Percentiles rank a stretch among this genome's conserved stretches.
Evolutionary conservation across 164 flowering plant genomes (phyloP).

Genomic region (Liriodendron chinense): DNA sequence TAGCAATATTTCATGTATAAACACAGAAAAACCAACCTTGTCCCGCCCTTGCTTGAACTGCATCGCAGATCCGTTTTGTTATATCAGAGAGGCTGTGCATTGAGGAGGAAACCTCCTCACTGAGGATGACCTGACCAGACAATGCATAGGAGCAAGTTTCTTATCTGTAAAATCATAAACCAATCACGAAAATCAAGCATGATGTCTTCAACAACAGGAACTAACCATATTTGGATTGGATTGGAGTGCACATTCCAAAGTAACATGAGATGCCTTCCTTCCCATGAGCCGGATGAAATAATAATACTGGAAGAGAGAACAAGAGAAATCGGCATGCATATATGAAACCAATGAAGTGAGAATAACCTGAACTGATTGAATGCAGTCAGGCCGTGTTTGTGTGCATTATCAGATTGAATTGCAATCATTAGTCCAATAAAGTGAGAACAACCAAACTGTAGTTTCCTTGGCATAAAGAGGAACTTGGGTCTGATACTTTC

Average conservation of each 20-base stretch:
- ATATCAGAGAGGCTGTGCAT: slow-evolving; percentile 24
- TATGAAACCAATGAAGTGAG: no score
- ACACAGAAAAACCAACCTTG: slow-evolving; percentile 12
- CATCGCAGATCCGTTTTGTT: slow-evolving; percentile 25
- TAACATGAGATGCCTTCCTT: slow-evolving; percentile 24
- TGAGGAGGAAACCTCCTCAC: slow-evolving; percentile 25
- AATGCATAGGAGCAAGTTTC: not conserved
- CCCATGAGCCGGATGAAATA: slow-evolving; percentile 30
- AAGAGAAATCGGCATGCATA: not conserved
- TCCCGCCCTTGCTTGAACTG: slow-evolving; percentile 27
- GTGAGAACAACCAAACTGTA: not conserved
- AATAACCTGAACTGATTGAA: not conserved
- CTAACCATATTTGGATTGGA: slow-evolving; percentile 25
- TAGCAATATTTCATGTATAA: not conserved
- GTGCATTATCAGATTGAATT: not conserved
- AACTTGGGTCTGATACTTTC: not conserved
- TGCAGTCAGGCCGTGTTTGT: not conserved
- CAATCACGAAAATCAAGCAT: not conserved
- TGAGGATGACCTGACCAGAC: slow-evolving; percentile 18
- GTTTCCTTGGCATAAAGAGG: not conserved
- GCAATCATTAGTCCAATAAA: not conserved
- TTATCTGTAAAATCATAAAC: not conserved
- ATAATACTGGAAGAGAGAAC: slow-evolving; percentile 20
- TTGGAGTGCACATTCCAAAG: slow-evolving; percentile 25
- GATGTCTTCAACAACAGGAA: not conserved